Conservation (phyloP, 768 basidiomycete species). For the Tulasnella sp. region DNA sequence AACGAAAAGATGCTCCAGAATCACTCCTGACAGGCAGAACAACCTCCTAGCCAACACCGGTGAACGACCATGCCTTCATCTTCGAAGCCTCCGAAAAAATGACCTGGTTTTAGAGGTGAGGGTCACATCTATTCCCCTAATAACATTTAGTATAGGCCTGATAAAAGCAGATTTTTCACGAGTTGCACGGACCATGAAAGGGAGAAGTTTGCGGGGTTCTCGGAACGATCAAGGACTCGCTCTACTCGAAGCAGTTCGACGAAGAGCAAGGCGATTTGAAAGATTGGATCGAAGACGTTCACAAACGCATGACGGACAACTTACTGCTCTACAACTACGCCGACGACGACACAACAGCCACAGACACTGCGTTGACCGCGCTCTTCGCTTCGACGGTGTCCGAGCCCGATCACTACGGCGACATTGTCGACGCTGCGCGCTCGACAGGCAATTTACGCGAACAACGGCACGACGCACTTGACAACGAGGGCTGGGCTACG, state of each 20-base stretch:
- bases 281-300: slow-evolving; percentile 36
- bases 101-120: neutral
- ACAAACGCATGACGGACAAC: slow-evolving; percentile 22
- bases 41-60: too few species aligned
- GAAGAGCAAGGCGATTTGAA: slow-evolving; percentile 32
- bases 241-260: slow-evolving; percentile 27
- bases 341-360: slow-evolving; percentile 20
- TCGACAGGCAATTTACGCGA: neutral
- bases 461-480: slow-evolving; percentile 28
- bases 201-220: slow-evolving; percentile 28
- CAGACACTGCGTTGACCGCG: slow-evolving; percentile 34
- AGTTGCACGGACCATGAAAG: neutral
- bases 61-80: too few species aligned
- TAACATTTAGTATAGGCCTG: too few species aligned
- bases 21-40: too few species aligned
- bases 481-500: slow-evolving; percentile 26
- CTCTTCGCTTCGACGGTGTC: slow-evolving; percentile 35
- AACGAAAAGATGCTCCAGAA: too few species aligned
- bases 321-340: slow-evolving; percentile 36
- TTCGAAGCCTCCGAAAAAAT: too few species aligned
- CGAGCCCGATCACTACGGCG: neutral
- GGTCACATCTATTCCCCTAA: neutral
- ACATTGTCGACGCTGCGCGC: slow-evolving; percentile 31
- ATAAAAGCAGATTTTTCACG: neutral
- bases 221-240: slow-evolving; percentile 35